Base-by-base conservation (phyloP, 495 filamentous ascomycete genomes). In the Penicillium roqueforti region DNA sequence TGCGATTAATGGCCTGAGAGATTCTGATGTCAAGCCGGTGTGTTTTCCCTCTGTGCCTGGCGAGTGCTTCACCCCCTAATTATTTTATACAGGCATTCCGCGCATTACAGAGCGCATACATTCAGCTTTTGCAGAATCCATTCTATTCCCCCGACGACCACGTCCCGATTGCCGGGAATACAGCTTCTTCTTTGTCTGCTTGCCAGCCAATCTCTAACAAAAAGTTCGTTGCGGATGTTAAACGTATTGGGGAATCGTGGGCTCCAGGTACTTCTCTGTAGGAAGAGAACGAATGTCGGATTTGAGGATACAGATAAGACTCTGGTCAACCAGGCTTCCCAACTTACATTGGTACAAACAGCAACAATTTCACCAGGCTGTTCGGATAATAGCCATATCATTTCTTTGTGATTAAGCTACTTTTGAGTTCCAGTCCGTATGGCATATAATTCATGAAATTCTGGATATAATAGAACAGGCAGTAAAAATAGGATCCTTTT, bases 141-240 rank as follows among this genome's bases (percentile, higher is more conserved):
- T 98, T 98, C 68, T 97, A 91, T 66, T 83, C 86, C 36, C 92
- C 91, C 28, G 92, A 96, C 67, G 88, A 92, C 57, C 86, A 92
- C 60, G 78, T 78, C 37, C 84, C 85, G 18, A 45, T 68, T 26
- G 53, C 67, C 13, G 68, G 63, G 34, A 49, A 51, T 10, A 54
- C 59, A 20, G 62, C 69, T 23, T 67, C 69, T 18, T 65, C 71
- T 41, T 44, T 70, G 22, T 54, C 65, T 1, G 46, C 47, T n/a
- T 63, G 62, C 2, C 80, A 83, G 25, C 82, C 83, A 59, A 96
- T 98, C 52, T 89, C 80, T 31, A 95, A 90, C 66, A 77, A 77
- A 55, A 85, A 76, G 69, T 98, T 97, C 71, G 80, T 83, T 39
- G 80, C 82, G 16, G 91, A 96, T 62, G 87, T 98, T 55, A 81